phyloP scores from a whole-genome alignment of 352 stramenopile genomes.

The Globisporangium heterothallicum region DNA sequence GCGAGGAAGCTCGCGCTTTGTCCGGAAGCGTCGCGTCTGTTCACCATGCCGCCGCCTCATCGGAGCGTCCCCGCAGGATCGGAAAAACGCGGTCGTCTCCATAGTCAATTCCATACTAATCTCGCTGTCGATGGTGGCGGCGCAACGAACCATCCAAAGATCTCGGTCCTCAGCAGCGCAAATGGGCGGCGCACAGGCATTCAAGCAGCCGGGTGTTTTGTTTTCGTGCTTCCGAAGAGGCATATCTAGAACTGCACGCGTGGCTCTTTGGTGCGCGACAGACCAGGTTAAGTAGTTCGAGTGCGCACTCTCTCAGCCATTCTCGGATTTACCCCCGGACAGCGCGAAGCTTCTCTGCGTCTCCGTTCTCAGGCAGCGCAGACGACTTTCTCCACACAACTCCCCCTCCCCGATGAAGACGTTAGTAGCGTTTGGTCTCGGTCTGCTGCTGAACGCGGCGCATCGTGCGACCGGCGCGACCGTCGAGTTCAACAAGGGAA shows the following conservation, averaged over 20 bases:
- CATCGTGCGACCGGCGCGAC: conserved; percentile 9
- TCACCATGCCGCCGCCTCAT: not conserved
- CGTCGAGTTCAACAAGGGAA: conserved; percentile 21
- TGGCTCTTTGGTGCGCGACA: no score
- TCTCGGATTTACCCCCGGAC: not conserved
- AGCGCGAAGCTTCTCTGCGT: conserved; percentile 4
- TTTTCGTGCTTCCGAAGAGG: no score
- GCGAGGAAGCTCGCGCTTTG: no score
- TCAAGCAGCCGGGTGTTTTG: no score
- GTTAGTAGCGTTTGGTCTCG: conserved; percentile 6
- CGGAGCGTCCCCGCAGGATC: no score
- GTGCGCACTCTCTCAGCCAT: no score
- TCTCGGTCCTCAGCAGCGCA: no score
- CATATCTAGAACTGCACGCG: not conserved
- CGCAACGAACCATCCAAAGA: no score
- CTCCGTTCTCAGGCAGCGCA: not conserved
- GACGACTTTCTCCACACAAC: not conserved
- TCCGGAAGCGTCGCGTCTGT: not conserved
- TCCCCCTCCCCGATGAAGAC: conserved; percentile 12
- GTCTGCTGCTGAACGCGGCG: conserved; percentile 5
- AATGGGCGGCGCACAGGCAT: no score
- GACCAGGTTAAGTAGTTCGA: no score
- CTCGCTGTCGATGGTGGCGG: no score
- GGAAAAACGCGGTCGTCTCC: not conserved
- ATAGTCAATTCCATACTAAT: not conserved